phyloP scores from a whole-genome alignment of 768 basidiomycete genomes.

The Podaxis pistillaris region DNA sequence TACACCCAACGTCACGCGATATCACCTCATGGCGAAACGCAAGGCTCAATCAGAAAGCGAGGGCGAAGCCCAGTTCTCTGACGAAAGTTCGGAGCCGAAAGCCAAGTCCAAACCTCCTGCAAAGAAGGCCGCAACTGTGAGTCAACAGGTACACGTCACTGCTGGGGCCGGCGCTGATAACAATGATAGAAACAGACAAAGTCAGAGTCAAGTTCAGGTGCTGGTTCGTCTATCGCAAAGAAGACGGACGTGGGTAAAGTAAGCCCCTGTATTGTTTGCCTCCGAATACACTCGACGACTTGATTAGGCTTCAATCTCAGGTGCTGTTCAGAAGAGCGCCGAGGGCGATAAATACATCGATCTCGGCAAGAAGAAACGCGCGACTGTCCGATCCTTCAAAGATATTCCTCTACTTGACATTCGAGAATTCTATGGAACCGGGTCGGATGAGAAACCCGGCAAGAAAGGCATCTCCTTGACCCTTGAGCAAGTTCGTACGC shows the following conservation, averaged over 20 bases:
- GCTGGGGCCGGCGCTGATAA: too few relatives aligned
- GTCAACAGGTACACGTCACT: background rate
- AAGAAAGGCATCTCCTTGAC: conserved; percentile 78
- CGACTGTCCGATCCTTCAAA: conserved; percentile 49
- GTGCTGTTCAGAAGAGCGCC: conserved; percentile 27
- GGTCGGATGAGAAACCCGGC: conserved; percentile 65
- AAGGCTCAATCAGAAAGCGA: conserved; percentile 22
- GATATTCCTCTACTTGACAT: conserved; percentile 64
- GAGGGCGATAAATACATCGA: conserved; percentile 60
- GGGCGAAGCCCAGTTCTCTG: conserved; percentile 9
- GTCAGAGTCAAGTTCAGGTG: background rate
- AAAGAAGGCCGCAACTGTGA: conserved; percentile 18
- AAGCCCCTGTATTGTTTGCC: background rate
- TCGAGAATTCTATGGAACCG: conserved; percentile 64
- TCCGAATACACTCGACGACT: background rate
- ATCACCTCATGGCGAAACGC: conserved; percentile 26
- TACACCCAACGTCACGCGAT: too few relatives aligned
- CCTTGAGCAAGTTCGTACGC: conserved; percentile 54
- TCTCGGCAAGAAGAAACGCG: conserved; percentile 71
- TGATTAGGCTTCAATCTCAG: conserved; percentile 7
- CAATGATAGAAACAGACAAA: background rate
- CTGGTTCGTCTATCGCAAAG: background rate
- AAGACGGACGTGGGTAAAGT: background rate
- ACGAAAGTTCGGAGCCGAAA: conserved; percentile 11
- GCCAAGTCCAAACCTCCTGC: conserved; percentile 5